phyloP scores from a whole-genome alignment of 306 rosid species.

The Trifolium fragiferum region DNA sequence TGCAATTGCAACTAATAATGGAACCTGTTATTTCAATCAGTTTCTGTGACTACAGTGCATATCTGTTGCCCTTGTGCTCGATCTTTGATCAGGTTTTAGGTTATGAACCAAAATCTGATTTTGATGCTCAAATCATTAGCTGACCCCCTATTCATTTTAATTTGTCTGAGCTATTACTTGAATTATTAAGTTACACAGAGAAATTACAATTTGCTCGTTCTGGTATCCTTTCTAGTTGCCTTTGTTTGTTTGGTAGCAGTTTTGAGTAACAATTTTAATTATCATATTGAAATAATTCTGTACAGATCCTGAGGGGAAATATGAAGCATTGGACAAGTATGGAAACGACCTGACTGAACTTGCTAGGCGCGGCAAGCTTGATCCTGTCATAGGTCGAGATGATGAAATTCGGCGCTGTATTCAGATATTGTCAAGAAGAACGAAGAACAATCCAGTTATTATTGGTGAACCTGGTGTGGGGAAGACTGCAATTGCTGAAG shows the following conservation, averaged over 20 bases:
- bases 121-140: slow-evolving; percentile 3
- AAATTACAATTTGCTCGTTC: background rate
- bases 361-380: slow-evolving; percentile 95
- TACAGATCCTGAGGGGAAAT: slow-evolving; percentile 94
- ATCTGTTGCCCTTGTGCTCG: slow-evolving; percentile 16
- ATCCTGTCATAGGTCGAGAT: slow-evolving; percentile 96
- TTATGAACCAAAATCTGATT: slow-evolving; percentile 16
- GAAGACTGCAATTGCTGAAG: slow-evolving; percentile 99
- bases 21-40: slow-evolving; percentile 29
- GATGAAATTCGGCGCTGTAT: slow-evolving; percentile 96
- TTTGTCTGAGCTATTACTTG: slow-evolving; percentile 3
- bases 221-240: slow-evolving; percentile 28
- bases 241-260: slow-evolving; percentile 19
- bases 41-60: background rate
- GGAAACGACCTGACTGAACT: slow-evolving; percentile 95
- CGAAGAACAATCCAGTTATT: slow-evolving; percentile 95
- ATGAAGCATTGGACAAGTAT: slow-evolving; percentile 85
- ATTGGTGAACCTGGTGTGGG: slow-evolving; percentile 99
- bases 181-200: background rate
- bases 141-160: background rate
- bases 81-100: slow-evolving; percentile 31
- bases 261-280: background rate
- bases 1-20: slow-evolving; percentile 6
- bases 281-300: slow-evolving; percentile 24
- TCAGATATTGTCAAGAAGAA: slow-evolving; percentile 91